A percentile compares a stretch with the other conserved stretches of the same genome.
Evolutionary conservation across 331 rosid species (phyloP).

Genomic region (Rosa hybrid): DNA sequence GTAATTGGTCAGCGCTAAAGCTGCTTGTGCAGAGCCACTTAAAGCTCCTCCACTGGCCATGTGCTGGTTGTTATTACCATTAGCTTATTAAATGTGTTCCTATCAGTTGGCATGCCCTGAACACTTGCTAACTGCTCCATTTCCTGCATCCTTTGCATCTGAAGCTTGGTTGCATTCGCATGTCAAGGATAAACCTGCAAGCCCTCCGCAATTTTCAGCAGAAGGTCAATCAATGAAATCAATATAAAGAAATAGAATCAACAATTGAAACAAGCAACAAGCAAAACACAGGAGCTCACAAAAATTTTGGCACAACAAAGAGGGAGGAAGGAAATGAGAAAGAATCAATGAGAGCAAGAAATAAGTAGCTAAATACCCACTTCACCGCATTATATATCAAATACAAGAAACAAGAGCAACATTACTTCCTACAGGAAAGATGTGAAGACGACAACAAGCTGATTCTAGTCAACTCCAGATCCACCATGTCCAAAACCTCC

Average conservation of each 20-base stretch:
- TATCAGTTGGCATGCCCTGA: slow-evolving; percentile 84
- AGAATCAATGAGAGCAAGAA: too few species aligned
- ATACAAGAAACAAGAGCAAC: too few species aligned
- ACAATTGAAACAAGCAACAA: slow-evolving; percentile 8
- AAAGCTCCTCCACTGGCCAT: slow-evolving; percentile 61
- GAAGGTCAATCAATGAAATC: slow-evolving; percentile 22
- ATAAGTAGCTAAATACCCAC: too few species aligned
- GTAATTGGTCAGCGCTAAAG: slow-evolving; percentile 58
- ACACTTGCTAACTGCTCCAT: slow-evolving; percentile 52
- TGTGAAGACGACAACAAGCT: too few species aligned
- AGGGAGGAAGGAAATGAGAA: too few species aligned
- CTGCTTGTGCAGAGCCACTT: slow-evolving; percentile 80
- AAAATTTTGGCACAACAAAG: too few species aligned
- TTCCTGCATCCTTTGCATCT: slow-evolving; percentile 87
- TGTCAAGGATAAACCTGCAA: slow-evolving; percentile 84
- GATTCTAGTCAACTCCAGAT: too few species aligned
- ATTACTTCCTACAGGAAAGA: too few species aligned
- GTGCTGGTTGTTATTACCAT: slow-evolving; percentile 65
- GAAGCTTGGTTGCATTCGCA: slow-evolving; percentile 61
- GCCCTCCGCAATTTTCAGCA: slow-evolving; percentile 55
- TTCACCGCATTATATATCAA: too few species aligned
- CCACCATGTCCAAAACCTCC: too few species aligned
- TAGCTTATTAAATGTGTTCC: slow-evolving; percentile 67
- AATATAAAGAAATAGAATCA: background rate
- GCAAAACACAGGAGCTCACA: too few species aligned